These are phyloP conservation scores for Tetrapisispora taiwanensis DNA, from an alignment of 805 yeast species.

Conservation along the genomic window DNA sequence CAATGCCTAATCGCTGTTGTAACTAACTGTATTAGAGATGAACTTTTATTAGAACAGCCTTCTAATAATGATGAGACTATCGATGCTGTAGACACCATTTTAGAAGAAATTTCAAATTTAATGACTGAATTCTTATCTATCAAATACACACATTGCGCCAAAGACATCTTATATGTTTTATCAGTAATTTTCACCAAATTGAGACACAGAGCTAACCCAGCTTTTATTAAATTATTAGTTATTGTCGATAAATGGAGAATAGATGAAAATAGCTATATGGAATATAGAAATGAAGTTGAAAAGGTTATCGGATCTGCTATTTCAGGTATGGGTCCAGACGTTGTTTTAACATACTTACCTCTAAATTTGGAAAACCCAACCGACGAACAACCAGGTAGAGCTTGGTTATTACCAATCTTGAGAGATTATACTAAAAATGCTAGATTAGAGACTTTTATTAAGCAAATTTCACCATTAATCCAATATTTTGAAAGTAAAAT, in stretches of 20 bases:
- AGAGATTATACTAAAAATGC: conserved; percentile 79
- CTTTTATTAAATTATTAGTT: conserved; percentile 53
- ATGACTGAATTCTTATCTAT: conserved; percentile 56
- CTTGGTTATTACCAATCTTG: conserved; percentile 86
- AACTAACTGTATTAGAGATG: conserved; percentile 56
- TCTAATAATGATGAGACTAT: conserved; percentile 40
- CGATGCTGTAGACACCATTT: conserved; percentile 46
- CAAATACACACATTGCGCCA: conserved; percentile 65
- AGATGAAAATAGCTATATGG: conserved; percentile 46
- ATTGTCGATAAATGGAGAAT: conserved; percentile 82
- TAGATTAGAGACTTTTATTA: conserved; percentile 50
- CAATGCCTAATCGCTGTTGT: conserved; percentile 78
- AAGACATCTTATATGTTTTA: conserved; percentile 60
- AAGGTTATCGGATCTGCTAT: conserved; percentile 71
- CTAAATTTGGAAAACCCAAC: conserved; percentile 56
- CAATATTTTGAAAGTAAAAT: conserved; percentile 44
- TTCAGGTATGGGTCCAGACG: conserved; percentile 76
- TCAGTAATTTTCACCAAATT: conserved; percentile 54
- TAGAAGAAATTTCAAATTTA: conserved; percentile 43
- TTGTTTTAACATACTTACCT: conserved; percentile 64
- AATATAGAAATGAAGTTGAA: conserved; percentile 70
- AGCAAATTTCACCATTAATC: conserved; percentile 56
- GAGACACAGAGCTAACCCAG: conserved; percentile 59
- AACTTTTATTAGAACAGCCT: conserved; percentile 50
- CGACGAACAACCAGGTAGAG: conserved; percentile 63